Evolutionary conservation across 2,329 filamentous ascomycete genomes (phyloP).

Genomic region (Cyanodermella asteris): DNA sequence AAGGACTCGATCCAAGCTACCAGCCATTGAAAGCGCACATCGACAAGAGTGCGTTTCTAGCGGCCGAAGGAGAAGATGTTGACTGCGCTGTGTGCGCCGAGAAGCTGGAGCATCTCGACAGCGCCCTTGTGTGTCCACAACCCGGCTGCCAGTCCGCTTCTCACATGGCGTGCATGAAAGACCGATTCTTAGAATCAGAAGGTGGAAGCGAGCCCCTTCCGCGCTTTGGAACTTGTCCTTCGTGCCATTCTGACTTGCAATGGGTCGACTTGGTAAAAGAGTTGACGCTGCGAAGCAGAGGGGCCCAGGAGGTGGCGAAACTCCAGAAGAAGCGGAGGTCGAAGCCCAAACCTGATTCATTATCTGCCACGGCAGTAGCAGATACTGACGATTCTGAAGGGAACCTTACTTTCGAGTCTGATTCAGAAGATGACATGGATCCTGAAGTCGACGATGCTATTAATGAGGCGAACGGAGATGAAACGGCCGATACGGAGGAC

Average conservation of each 20-base stretch:
- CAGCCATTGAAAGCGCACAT: slow-evolving; percentile 25
- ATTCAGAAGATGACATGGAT: too few species aligned
- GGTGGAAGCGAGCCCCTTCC: slow-evolving; percentile 36
- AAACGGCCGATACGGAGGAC: too few species aligned
- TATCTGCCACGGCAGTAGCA: too few species aligned
- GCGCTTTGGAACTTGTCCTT: slow-evolving; percentile 45
- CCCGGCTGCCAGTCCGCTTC: slow-evolving; percentile 24
- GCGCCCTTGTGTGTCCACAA: slow-evolving; percentile 29
- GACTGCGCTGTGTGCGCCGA: slow-evolving; percentile 29
- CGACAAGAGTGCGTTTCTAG: slow-evolving; percentile 25
- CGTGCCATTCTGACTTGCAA: slow-evolving; percentile 36
- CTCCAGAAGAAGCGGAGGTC: slow-evolving; percentile 38
- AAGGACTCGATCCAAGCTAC: slow-evolving; percentile 32
- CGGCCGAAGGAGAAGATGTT: slow-evolving; percentile 16
- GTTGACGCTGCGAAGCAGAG: slow-evolving; percentile 50
- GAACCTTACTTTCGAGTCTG: too few species aligned
- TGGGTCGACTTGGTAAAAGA: slow-evolving; percentile 74
- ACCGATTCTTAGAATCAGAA: slow-evolving; percentile 25
- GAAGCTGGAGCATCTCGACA: slow-evolving; percentile 15
- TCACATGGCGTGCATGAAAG: slow-evolving; percentile 36
- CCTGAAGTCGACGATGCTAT: too few species aligned
- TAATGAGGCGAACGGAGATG: too few species aligned
- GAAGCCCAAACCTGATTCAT: too few species aligned
- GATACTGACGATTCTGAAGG: too few species aligned
- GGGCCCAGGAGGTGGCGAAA: slow-evolving; percentile 45